Base-by-base conservation (phyloP, 768 basidiomycete species). In the Mycena filopes region DNA sequence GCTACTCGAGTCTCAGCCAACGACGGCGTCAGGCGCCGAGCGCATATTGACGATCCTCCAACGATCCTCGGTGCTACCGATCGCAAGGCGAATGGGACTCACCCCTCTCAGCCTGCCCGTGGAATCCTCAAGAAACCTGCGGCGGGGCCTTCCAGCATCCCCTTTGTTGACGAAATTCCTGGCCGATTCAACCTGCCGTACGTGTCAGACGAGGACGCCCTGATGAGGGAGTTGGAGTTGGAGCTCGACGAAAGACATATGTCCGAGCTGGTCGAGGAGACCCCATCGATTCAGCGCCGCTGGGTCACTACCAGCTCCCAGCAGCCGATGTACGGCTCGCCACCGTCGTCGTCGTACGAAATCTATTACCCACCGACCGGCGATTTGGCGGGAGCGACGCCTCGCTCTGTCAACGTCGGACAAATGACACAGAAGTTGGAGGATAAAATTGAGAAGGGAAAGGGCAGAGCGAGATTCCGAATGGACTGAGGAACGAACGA, bases 111-210 rank as follows among this genome's bases (percentile, higher is more conserved):
- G 5, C 58, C 58, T n/a, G 46, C 38, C 8, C 54, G 54, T 21
- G 60, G 65, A 20, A 66, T 66, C 9, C 55, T 66, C 31, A 61
- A 61, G 40, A 60, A 56, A 0, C 2, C 20, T 4, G 31, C 51
- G 21, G 40, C 47, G 11, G 21, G 13, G 5, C 7, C 21, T 13
- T 25, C 48, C 20, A 29, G 26, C 28, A 33, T 48, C 15, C 36
- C 49, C 12, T 38, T 57, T 11, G 45, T 31, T 1, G 43, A 40
- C 15, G 50, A 43, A 15, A 1, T 47, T n/a, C 26, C 45, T 21
- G 26, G 16, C 20, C 45, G 55, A 13, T 64, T 64, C 31, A 45
- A 51, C 55, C 41, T 20, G 20, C 20, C n/a, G 2, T 18, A 64
- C 18, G 20, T 64, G 15, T 50, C 53, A 9, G 25, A 8, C 5